Evolutionary conservation across 2,329 filamentous ascomycete species (phyloP).

Genomic region (Huntiella omanensis): DNA sequence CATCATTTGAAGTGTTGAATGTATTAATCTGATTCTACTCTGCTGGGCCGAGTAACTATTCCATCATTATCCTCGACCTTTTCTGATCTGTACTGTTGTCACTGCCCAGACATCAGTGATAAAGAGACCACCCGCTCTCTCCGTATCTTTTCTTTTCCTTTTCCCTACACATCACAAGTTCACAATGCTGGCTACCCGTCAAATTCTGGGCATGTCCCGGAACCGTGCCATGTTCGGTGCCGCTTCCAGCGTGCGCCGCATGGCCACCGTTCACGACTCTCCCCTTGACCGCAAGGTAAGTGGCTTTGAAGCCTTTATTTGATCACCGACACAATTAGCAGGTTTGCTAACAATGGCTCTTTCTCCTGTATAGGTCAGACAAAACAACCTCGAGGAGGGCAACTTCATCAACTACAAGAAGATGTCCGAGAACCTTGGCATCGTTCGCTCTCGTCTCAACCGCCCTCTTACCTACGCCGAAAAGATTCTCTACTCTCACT

Average conservation of each 20-base stretch:
- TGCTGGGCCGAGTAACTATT: slow-evolving; percentile 8
- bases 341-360: background rate
- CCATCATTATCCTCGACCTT: background rate
- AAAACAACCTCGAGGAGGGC: slow-evolving; percentile 89
- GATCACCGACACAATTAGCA: background rate
- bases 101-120: slow-evolving; percentile 5
- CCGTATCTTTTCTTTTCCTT: background rate
- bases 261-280: slow-evolving; percentile 74
- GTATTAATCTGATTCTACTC: slow-evolving; percentile 5
- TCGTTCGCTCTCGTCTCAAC: slow-evolving; percentile 80
- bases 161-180: slow-evolving; percentile 3
- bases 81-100: slow-evolving; percentile 4
- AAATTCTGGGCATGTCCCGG: slow-evolving; percentile 49
- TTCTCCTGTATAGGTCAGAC: slow-evolving; percentile 42
- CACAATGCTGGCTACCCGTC: slow-evolving; percentile 50
- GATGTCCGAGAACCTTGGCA: slow-evolving; percentile 91
- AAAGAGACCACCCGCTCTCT: background rate
- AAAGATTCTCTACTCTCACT: slow-evolving; percentile 97
- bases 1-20: slow-evolving; percentile 8
- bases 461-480: slow-evolving; percentile 87
- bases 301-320: background rate
- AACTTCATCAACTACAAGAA: slow-evolving; percentile 99
- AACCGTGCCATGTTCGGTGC: slow-evolving; percentile 34
- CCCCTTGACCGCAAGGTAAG: slow-evolving; percentile 75
- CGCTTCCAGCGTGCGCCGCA: slow-evolving; percentile 45